Conservation (phyloP, 208 protist genomes). For the Leishmania braziliensis region DNA sequence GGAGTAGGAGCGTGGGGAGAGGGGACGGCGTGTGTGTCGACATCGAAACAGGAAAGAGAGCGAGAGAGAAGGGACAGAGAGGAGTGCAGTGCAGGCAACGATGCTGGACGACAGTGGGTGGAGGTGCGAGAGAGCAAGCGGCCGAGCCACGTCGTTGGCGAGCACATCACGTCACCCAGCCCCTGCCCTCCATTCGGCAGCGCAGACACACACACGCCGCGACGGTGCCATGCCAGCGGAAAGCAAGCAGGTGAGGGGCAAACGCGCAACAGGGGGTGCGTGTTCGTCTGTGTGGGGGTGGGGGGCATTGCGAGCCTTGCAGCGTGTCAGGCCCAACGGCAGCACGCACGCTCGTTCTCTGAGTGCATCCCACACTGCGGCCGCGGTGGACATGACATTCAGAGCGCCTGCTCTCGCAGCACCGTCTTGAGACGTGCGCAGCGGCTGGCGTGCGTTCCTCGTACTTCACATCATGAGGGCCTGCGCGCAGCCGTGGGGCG, state of each 20-base stretch:
- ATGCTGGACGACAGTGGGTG: background rate
- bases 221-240: background rate
- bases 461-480: background rate
- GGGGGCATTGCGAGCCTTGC: background rate
- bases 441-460: background rate
- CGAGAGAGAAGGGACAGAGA: background rate
- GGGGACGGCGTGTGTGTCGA: background rate
- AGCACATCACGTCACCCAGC: background rate
- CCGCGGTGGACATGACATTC: background rate
- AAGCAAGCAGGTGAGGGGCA: background rate
- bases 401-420: too few relatives aligned
- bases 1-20: background rate
- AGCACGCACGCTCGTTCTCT: background rate
- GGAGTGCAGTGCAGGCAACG: background rate
- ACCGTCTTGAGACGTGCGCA: background rate
- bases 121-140: background rate
- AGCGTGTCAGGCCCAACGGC: background rate
- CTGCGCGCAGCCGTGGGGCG: background rate
- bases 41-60: slow-evolving; percentile 1
- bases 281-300: background rate
- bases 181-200: background rate
- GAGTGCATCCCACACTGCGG: background rate
- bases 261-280: background rate
- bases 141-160: background rate
- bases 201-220: background rate